Base-by-base conservation (phyloP, 106 monocot species). In the Gastrodia elata region DNA sequence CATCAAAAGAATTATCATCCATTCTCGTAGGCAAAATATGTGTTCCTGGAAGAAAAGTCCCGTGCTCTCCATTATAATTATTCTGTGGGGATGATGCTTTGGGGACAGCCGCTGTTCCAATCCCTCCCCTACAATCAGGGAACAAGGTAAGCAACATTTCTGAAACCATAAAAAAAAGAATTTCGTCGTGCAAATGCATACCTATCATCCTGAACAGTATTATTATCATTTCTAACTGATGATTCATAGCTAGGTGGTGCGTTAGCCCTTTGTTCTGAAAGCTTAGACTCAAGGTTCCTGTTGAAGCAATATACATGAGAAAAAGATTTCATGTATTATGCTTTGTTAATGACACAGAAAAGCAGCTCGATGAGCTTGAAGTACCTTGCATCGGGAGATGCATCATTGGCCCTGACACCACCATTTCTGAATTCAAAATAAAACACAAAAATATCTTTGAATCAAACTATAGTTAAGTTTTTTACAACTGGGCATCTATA, bases 241-340 rank as follows among this genome's bases (percentile, higher is more conserved):
- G 85, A 92, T 84, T 97, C 96, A 78, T 92, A 97, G 77, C 80
- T 86, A 11, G 90, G 88, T 16, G 90, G 90, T 65, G 83, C 81
- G 82, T 56, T 81, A 71, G 73, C 25, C 80, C 74, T 84, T 75
- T 79, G 87, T 64, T 86, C 89, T 25, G 94, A 87, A 71, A 75
- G 77, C 71, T 85, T 89, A 22, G 35, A 77, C 57, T 83, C 87
- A 25, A 79, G 57, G 36, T 76, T 77, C 69, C 87, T 89, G 78
- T 67, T 28, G 32, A 26, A 15, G 35, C 26, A 65, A 8, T 13
- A 65, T 8, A 11, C 65, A 6, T 18, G 37, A 20, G 6, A 35
- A 5, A 67, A 67, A 35, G 33, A 4, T 67, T 67, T 34, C 35
- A 30, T 35, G 15, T 9, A 67, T 35, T 30, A 34, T 16, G 33